Evolutionary conservation across 805 yeast species (phyloP), one percentile per base, ranked within the genome.

Genomic region (Yarrowia deformans): DNA sequence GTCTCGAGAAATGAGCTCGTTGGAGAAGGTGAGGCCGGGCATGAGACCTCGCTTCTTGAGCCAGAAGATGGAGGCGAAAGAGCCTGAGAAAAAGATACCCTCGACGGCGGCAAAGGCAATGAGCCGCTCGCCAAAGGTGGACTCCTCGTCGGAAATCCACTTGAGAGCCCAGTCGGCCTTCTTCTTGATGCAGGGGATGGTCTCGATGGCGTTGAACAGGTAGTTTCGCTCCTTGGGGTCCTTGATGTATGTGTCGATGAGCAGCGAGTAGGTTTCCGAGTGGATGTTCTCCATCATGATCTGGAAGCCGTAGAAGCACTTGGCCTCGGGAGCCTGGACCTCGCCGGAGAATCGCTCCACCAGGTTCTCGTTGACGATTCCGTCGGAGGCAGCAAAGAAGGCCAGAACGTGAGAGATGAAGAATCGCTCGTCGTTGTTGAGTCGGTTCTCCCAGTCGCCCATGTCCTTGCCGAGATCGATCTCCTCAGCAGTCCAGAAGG

Each of bases 401-500:
- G 99, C 99, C 74, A 94, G 84, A 67, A 94, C 97, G 80, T 97
- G 88, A 16, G 97, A 91, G 74, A 94, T 84, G 81, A 94, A 94
- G 82, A 82, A 95, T 76, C 97, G 87, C 84, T 94, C 99, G 79
- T 93, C 94, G 70, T 91, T 95, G 78, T 84, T 93, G 84, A 94
- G 84, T 77, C 84, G 84, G 82, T 90, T 86, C 79, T 91, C 93
- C 99, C 99, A 94, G 83, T 94, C 99, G 76, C 85, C 86, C 71
- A 85, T 78, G 80, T 94, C 99, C 84, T 94, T 95, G 69, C 96
- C 88, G 73, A 94, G 86, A 81, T 94, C 99, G 73, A 94, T 93
- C 83, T 95, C 99, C 84, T 94, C 99, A 60, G 98, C 98, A 49
- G 98, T 95, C 99, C 99, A 94, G 86, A 94, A 94, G 7, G 98